These are phyloP conservation scores for Exophiala calicioides DNA, from an alignment of 2,329 filamentous ascomycete species.

Conservation along the genomic window DNA sequence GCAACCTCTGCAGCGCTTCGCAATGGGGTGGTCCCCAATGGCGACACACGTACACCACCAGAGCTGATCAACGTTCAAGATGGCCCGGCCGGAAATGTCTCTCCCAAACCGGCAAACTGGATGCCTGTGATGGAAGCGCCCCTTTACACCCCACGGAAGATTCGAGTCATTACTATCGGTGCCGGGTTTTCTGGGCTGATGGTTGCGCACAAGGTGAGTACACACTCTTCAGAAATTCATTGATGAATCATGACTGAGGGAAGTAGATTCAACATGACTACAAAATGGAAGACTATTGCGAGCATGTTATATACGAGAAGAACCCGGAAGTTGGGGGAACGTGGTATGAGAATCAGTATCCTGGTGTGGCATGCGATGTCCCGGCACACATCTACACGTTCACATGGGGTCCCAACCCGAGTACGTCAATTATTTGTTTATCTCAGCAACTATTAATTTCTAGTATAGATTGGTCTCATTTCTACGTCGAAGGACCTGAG, in stretches of 20 bases:
- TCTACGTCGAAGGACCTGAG: constrained; percentile 17
- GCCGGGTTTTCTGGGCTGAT: constrained; percentile 45
- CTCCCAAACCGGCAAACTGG: too few relatives aligned
- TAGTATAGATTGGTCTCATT: constrained; percentile 15
- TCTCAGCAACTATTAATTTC: constrained; percentile 15
- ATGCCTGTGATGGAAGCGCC: too few relatives aligned
- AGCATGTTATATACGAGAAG: constrained; percentile 30
- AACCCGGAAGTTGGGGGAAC: constrained; percentile 37
- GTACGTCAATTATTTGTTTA: constrained; percentile 13
- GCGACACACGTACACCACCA: too few relatives aligned
- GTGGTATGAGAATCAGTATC: constrained; percentile 35
- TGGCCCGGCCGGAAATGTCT: too few relatives aligned
- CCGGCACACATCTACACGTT: constrained; percentile 20
- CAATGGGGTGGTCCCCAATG: too few relatives aligned
- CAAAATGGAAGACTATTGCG: constrained; percentile 13
- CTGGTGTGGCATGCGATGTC: constrained; percentile 28
- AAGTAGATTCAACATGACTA: constrained; percentile 39
- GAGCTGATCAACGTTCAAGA: too few relatives aligned
- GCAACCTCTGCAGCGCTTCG: too few relatives aligned
- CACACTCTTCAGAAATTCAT: background rate
- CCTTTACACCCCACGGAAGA: too few relatives aligned
- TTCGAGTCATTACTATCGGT: constrained; percentile 36
- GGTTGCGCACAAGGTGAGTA: constrained; percentile 36
- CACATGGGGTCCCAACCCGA: constrained; percentile 14
- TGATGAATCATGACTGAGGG: background rate